Conservation (phyloP, 2,329 filamentous ascomycete genomes). For the Cadophora gregata region DNA sequence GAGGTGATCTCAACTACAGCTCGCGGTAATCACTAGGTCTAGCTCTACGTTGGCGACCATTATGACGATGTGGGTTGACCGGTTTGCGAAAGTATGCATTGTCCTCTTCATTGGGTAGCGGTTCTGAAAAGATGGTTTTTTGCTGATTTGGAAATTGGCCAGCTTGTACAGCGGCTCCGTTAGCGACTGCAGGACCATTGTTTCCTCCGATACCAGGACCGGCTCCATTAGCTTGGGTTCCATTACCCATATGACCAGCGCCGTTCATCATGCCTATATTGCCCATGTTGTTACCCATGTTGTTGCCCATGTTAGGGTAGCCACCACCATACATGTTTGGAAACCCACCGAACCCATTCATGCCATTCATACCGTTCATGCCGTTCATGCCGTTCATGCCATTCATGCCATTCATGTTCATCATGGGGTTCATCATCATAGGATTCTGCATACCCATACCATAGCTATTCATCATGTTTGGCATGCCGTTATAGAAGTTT, state of each 20-base stretch:
- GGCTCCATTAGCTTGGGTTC: conserved; percentile 2
- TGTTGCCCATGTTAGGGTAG: conserved; percentile 46
- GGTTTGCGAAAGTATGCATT: conserved; percentile 95
- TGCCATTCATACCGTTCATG: conserved; percentile 44
- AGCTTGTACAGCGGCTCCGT: conserved; percentile 34
- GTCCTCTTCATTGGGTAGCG: conserved; percentile 72
- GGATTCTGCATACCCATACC: conserved; percentile 46
- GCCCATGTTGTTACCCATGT: conserved; percentile 41
- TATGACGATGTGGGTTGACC: conserved; percentile 90
- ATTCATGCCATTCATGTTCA: conserved; percentile 44
- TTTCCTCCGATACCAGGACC: conserved; percentile 20
- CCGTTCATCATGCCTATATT: conserved; percentile 45
- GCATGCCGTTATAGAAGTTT: conserved; percentile 24
- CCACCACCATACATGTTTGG: conserved; percentile 15
- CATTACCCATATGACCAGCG: conserved; percentile 16
- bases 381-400: conserved; percentile 46
- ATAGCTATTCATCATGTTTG: conserved; percentile 19
- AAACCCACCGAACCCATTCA: conserved; percentile 45
- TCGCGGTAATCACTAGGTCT: conserved; percentile 92
- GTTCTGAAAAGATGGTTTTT: conserved; percentile 52
- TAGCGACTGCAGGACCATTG: conserved; percentile 35
- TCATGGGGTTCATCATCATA: conserved; percentile 41
- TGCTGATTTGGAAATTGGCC: conserved; percentile 62
- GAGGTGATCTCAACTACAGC: conserved; percentile 53
- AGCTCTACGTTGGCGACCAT: conserved; percentile 78